These are phyloP conservation scores for Arctostaphylos glauca DNA, from an alignment of 148 eudicot genomes.

Conservation along the genomic window DNA sequence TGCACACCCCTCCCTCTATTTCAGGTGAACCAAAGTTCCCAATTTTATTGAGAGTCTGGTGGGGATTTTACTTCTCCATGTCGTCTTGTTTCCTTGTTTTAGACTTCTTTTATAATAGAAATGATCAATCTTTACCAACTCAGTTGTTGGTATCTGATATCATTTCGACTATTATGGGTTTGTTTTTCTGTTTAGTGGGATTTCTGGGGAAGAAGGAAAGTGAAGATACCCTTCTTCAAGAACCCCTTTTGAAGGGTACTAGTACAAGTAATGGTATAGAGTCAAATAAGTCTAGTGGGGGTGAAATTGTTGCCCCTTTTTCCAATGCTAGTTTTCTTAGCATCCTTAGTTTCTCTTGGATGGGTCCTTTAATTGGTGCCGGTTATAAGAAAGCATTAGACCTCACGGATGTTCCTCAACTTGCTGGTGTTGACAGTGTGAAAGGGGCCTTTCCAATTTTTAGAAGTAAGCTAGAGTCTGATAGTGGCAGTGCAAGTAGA, in stretches of 20 bases:
- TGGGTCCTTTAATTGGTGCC: constrained; percentile 35
- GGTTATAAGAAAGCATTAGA: constrained; percentile 52
- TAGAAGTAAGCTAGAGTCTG: constrained; percentile 30
- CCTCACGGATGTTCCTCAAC: constrained; percentile 60
- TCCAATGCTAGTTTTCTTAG: constrained; percentile 37
- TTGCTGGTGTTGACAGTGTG: constrained; percentile 41
- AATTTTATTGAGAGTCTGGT: constrained; percentile 60
- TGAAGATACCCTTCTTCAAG: constrained; percentile 28
- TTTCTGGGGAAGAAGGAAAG: constrained; percentile 31
- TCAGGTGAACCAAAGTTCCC: constrained; percentile 43
- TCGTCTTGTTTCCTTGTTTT: constrained; percentile 57
- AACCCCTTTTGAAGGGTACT: constrained; percentile 52
- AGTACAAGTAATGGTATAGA: constrained; percentile 7
- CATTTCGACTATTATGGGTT: constrained; percentile 36
- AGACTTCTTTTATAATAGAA: constrained; percentile 19
- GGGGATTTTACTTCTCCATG: too few species aligned
- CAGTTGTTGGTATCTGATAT: constrained; percentile 41
- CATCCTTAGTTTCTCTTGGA: constrained; percentile 61
- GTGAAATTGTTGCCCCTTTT: constrained; percentile 32
- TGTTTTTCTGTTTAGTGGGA: constrained; percentile 35
- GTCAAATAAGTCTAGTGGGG: constrained; percentile 15
- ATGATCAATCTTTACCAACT: constrained; percentile 24
- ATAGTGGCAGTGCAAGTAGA: constrained; percentile 26
- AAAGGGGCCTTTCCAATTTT: constrained; percentile 38
- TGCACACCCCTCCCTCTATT: constrained; percentile 28